These are phyloP conservation scores for Cupressus sempervirens DNA, from an alignment of 75 land plant species.

Conservation along the genomic window DNA sequence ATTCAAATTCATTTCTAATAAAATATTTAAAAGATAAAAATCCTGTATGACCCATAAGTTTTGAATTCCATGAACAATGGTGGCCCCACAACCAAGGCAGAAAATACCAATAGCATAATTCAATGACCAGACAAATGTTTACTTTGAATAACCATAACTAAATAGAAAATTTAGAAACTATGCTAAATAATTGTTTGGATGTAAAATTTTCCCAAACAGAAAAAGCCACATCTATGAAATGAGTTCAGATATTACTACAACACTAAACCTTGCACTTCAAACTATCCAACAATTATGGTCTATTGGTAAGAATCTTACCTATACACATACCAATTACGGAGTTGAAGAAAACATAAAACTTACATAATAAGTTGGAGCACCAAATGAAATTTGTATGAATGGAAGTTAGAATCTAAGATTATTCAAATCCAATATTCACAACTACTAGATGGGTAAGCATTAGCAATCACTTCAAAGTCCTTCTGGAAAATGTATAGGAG, in stretches of 20 bases:
- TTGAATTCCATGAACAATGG: conserved; percentile 92
- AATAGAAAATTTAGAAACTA: not conserved
- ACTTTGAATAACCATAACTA: conserved; percentile 97
- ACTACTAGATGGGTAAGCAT: too few species aligned
- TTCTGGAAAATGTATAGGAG: too few species aligned
- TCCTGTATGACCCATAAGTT: conserved; percentile 82
- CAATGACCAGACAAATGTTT: conserved; percentile 95
- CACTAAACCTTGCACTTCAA: not conserved
- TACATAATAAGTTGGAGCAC: too few species aligned
- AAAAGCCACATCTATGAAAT: not conserved
- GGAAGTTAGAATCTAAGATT: too few species aligned
- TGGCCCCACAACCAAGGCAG: conserved; percentile 97
- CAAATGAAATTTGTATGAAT: too few species aligned
- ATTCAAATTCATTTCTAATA: not conserved
- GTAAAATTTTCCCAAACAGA: not conserved
- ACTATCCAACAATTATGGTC: not conserved
- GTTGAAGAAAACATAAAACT: too few species aligned
- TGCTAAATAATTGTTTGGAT: not conserved
- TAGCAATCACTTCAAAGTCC: too few species aligned
- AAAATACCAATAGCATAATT: conserved; percentile 98
- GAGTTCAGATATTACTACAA: not conserved
- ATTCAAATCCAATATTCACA: too few species aligned
- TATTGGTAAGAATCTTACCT: too few species aligned
- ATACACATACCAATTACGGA: too few species aligned
- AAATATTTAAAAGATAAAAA: conserved; percentile 8